Conservation (phyloP, 1,139 yeast species). For the Groenewaldozyma auringiensis region DNA sequence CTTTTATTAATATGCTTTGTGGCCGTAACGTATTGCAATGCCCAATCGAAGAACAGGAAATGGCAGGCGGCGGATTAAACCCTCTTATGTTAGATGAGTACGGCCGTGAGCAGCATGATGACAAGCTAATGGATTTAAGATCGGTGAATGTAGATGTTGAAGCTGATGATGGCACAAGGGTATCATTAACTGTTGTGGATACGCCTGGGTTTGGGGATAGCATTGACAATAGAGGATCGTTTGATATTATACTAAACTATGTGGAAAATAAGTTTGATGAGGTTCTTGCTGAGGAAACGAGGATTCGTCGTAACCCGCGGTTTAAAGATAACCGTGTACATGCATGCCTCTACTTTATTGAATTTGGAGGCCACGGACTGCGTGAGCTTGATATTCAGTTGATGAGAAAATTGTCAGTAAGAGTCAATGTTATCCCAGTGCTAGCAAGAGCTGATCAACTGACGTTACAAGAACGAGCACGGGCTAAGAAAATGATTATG, state of each 20-base stretch:
- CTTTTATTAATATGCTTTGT: constrained; percentile 75
- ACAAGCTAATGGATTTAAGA: constrained; percentile 42
- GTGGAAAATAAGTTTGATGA: constrained; percentile 86
- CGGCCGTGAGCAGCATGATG: constrained; percentile 18
- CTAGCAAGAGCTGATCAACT: constrained; percentile 79
- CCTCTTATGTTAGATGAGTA: neutral
- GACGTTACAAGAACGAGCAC: constrained; percentile 61
- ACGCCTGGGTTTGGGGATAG: constrained; percentile 81
- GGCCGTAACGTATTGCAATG: constrained; percentile 52
- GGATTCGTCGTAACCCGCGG: constrained; percentile 78
- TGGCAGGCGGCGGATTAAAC: neutral
- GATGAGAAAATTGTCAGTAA: constrained; percentile 64
- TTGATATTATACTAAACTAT: constrained; percentile 62
- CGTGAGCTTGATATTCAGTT: constrained; percentile 67
- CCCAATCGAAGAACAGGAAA: constrained; percentile 4
- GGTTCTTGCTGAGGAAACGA: constrained; percentile 81
- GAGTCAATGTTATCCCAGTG: constrained; percentile 81
- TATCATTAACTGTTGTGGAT: constrained; percentile 51
- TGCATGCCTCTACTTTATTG: constrained; percentile 57
- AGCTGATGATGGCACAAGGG: constrained; percentile 28
- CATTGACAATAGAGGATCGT: constrained; percentile 58
- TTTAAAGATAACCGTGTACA: constrained; percentile 68
- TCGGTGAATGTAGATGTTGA: constrained; percentile 42
- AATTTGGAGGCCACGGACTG: constrained; percentile 66
- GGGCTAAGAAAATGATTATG: constrained; percentile 55